Conservation (phyloP, 257 asterid genomes). For the Pogostemon cablin region DNA sequence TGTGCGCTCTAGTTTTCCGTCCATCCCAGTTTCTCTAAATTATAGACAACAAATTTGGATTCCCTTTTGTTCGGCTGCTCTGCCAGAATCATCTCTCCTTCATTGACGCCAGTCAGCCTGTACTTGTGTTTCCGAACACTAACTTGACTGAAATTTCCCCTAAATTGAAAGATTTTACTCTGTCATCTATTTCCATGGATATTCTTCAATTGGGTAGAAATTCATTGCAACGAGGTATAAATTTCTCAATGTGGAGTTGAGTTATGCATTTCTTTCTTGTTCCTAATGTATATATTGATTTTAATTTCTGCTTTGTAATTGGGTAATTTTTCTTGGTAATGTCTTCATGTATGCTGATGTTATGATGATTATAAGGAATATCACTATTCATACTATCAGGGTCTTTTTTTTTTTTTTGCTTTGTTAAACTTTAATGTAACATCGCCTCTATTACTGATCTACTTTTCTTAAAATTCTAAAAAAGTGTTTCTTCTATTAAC, state of each 20-base stretch:
- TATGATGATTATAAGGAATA: neutral
- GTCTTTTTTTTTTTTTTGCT: too few relatives aligned
- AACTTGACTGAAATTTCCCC: slow-evolving; percentile 1
- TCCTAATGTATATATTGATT: neutral
- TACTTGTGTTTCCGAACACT: neutral
- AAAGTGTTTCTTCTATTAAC: neutral
- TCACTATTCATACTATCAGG: too few relatives aligned
- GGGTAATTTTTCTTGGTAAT: slow-evolving; percentile 42
- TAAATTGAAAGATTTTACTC: neutral
- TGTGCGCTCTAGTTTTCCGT: too few relatives aligned
- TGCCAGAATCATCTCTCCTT: too few relatives aligned
- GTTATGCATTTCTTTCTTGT: slow-evolving; percentile 4
- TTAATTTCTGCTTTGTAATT: neutral
- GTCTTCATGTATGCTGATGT: slow-evolving; percentile 43
- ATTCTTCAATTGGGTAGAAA: neutral
- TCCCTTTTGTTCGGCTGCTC: too few relatives aligned
- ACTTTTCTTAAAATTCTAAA: too few relatives aligned
- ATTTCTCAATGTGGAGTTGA: slow-evolving; percentile 13
- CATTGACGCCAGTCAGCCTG: slow-evolving; percentile 3
- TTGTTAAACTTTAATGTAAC: neutral
- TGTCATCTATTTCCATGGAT: neutral
- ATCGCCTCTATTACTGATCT: neutral
- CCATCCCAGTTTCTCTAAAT: too few relatives aligned
- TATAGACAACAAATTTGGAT: too few relatives aligned
- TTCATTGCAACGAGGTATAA: neutral